Percentiles rank a stretch among this genome's conserved stretches.
Conservation (phyloP, 2,329 filamentous ascomycete species). For the Monosporascus sp. region DNA sequence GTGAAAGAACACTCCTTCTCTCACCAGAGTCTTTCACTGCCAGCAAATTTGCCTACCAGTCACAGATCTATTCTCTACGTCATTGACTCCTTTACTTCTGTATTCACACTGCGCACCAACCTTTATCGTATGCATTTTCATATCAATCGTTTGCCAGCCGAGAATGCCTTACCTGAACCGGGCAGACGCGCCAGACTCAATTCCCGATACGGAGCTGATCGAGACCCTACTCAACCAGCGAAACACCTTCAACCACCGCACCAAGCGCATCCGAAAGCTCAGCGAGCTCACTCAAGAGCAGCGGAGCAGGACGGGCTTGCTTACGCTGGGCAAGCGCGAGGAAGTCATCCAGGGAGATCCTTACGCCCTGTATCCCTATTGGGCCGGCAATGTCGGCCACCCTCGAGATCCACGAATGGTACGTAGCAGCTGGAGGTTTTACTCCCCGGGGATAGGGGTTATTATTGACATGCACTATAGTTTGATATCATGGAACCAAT, state of each 20-base stretch:
- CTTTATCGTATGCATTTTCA: no score
- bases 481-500: neutral
- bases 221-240: conserved; percentile 1
- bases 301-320: neutral
- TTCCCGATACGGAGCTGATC: conserved; percentile 4
- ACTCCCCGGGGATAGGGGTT: neutral
- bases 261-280: neutral
- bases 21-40: no score
- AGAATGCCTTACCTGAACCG: conserved; percentile 1
- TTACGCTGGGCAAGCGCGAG: neutral
- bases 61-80: no score
- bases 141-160: no score
- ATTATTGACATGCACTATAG: neutral
- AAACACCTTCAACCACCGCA: neutral
- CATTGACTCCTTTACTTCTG: no score
- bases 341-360: conserved; percentile 3
- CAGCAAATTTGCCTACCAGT: no score
- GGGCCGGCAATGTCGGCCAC: conserved; percentile 5
- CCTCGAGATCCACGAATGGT: conserved; percentile 3
- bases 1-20: no score
- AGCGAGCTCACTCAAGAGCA: neutral
- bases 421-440: neutral
- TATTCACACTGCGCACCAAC: no score
- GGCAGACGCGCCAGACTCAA: conserved; percentile 1
- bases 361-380: conserved; percentile 3